Evolutionary conservation across 345 rosid genomes (phyloP).

Genomic region (Eucalyptus dawsonii): DNA sequence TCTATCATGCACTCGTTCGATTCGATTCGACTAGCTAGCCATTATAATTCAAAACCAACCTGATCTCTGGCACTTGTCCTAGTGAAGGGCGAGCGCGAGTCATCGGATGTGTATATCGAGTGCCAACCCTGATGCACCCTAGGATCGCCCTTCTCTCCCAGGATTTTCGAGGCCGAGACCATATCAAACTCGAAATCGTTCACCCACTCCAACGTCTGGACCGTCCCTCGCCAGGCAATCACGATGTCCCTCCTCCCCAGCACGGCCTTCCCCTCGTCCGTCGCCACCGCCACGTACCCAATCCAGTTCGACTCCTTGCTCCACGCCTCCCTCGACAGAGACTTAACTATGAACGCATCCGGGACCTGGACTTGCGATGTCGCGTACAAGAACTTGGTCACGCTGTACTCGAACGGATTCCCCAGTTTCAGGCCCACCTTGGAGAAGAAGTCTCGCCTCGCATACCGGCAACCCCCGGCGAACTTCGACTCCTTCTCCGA

Average conservation of each 20-base stretch:
- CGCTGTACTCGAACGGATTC: conserved; percentile 46
- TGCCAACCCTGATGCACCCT: conserved; percentile 83
- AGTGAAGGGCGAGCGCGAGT: conserved; percentile 48
- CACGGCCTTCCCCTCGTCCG: conserved; percentile 45
- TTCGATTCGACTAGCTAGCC: background rate
- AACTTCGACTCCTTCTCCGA: conserved; percentile 37
- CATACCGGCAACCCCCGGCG: conserved; percentile 54
- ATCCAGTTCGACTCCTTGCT: conserved; percentile 80
- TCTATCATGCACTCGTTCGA: background rate
- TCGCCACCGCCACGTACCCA: conserved; percentile 75
- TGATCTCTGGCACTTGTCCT: conserved; percentile 52
- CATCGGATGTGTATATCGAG: conserved; percentile 69
- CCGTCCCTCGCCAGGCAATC: conserved; percentile 80
- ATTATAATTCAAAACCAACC: conserved; percentile 6
- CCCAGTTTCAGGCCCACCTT: conserved; percentile 42
- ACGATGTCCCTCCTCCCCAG: conserved; percentile 85
- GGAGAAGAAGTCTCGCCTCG: conserved; percentile 41
- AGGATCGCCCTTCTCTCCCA: conserved; percentile 19
- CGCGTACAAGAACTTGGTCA: conserved; percentile 64
- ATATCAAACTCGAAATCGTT: conserved; percentile 40
- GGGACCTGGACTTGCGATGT: conserved; percentile 51
- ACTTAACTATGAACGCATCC: conserved; percentile 45
- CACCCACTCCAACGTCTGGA: conserved; percentile 64
- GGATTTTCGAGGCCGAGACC: conserved; percentile 34
- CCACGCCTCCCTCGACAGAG: conserved; percentile 76